These are phyloP conservation scores for Nakazawaea peltata DNA, from an alignment of 805 yeast genomes.

Conservation along the genomic window DNA sequence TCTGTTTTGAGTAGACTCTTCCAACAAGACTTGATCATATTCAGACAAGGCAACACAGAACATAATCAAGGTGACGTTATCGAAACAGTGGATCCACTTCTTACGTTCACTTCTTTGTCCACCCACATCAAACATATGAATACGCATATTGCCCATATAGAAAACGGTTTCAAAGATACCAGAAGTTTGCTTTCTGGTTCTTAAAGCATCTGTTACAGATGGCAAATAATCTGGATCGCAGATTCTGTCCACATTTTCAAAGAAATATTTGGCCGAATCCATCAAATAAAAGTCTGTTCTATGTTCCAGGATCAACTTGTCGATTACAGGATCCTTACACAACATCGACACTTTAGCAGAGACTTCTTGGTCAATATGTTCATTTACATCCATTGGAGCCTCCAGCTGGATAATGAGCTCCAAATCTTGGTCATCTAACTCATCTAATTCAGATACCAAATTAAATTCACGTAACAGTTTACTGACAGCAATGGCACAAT, in stretches of 20 bases:
- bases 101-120: conserved; percentile 94
- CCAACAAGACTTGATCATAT: conserved; percentile 80
- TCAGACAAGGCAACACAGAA: conserved; percentile 90
- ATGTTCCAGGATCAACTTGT: conserved; percentile 45
- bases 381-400: conserved; percentile 44
- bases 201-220: conserved; percentile 64
- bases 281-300: conserved; percentile 70
- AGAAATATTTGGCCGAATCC: conserved; percentile 79
- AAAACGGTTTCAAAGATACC: conserved; percentile 84
- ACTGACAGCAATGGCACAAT: conserved; percentile 64
- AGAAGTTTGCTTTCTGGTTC: conserved; percentile 87
- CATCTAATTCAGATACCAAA: conserved; percentile 27
- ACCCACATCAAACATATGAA: conserved; percentile 80
- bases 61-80: conserved; percentile 81
- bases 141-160: conserved; percentile 58
- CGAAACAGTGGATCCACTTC: conserved; percentile 93
- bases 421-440: conserved; percentile 27
- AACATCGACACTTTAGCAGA: conserved; percentile 41
- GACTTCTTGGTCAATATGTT: conserved; percentile 39
- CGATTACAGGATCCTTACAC: conserved; percentile 53
- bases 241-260: conserved; percentile 59
- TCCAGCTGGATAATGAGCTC: conserved; percentile 37
- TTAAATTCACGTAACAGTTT: conserved; percentile 54
- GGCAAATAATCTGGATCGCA: conserved; percentile 58
- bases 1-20: conserved; percentile 68